Percentiles rank a stretch among this genome's conserved stretches.
phyloP scores from a whole-genome alignment of 208 protist species.

The Leishmania turanica region DNA sequence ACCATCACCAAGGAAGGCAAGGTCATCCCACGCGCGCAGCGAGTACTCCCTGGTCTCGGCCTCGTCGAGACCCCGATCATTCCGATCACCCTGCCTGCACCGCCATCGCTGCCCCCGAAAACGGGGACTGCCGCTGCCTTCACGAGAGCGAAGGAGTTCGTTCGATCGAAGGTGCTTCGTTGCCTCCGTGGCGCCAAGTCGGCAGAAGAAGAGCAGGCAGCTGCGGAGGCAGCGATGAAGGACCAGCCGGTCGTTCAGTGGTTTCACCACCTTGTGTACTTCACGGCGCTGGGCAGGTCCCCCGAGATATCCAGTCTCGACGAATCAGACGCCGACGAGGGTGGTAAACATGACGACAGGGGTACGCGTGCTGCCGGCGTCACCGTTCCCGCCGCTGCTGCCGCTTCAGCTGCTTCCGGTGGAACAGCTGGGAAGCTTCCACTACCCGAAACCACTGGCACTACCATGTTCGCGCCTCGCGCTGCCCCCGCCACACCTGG shows the following conservation, averaged over 20 bases:
- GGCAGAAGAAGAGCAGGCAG: not conserved
- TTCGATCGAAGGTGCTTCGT: constrained; percentile 1
- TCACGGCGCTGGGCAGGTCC: constrained; percentile 11
- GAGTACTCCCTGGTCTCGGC: constrained; percentile 17
- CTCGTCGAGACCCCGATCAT: constrained; percentile 28
- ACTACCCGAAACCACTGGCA: not conserved
- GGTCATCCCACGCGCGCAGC: constrained; percentile 27
- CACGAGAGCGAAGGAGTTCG: not conserved
- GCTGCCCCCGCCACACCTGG: not conserved
- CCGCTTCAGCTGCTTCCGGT: too few species aligned
- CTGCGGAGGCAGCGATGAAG: not conserved
- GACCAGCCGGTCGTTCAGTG: constrained; percentile 5
- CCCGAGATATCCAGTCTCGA: constrained; percentile 5
- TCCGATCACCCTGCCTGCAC: not conserved
- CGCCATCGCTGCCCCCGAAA: not conserved
- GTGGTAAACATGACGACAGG: not conserved
- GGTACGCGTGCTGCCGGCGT: not conserved
- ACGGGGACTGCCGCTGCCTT: not conserved
- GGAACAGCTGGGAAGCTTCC: not conserved
- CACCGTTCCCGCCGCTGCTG: not conserved
- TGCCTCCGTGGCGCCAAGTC: not conserved
- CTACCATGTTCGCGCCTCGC: not conserved
- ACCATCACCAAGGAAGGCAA: constrained; percentile 22
- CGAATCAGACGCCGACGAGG: not conserved
- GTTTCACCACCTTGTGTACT: constrained; percentile 26